phyloP scores from a whole-genome alignment of 805 yeast species.

The Hanseniaspora guilliermondii region DNA sequence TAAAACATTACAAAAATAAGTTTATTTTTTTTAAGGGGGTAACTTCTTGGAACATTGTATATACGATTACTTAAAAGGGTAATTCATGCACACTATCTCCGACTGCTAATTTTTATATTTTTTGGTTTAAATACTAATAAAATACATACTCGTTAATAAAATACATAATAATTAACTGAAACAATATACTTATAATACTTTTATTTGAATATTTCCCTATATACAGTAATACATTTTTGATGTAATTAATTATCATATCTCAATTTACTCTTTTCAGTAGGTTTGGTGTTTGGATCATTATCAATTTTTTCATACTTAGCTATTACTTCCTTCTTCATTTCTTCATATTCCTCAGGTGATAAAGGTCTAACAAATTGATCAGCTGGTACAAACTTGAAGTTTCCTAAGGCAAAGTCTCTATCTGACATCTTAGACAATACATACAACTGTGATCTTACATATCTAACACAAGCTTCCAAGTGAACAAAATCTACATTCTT shows the following conservation, averaged over 20 bases:
- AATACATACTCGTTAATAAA: too few relatives aligned
- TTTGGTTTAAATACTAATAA: too few relatives aligned
- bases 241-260: conserved; percentile 35
- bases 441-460: conserved; percentile 78
- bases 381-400: conserved; percentile 74
- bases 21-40: too few relatives aligned
- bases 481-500: conserved; percentile 69
- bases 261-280: conserved; percentile 46
- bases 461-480: conserved; percentile 78
- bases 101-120: too few relatives aligned
- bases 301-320: conserved; percentile 41
- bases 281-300: conserved; percentile 34
- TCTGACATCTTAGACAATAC: conserved; percentile 77
- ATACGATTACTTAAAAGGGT: too few relatives aligned
- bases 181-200: too few relatives aligned
- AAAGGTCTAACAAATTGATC: conserved; percentile 63
- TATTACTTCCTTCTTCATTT: conserved; percentile 39
- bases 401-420: conserved; percentile 85
- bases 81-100: too few relatives aligned
- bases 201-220: too few relatives aligned
- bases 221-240: too few relatives aligned
- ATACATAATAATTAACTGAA: too few relatives aligned
- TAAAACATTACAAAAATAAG: too few relatives aligned
- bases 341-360: conserved; percentile 49
- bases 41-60: too few relatives aligned